Base-by-base conservation (phyloP, 768 basidiomycete species). In the Hydnum rufescens region DNA sequence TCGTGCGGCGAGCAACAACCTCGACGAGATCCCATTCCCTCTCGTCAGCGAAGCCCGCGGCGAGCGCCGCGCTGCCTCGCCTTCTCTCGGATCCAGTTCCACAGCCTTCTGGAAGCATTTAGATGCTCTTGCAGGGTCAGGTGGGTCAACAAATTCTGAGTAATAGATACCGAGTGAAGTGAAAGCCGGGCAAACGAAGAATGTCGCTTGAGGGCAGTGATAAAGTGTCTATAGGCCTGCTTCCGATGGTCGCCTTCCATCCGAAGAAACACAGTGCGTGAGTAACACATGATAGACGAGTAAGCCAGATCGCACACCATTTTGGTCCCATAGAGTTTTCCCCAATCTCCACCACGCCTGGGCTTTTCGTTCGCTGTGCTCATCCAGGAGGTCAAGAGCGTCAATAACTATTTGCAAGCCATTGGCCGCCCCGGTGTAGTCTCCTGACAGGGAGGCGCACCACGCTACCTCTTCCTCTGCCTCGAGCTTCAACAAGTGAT, bases 51-150 rank as follows among this genome's bases (percentile, higher is more conserved):
- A 96, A 96, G 2, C 85, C 82, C 58, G 82, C 77, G 0, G 88
- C 90, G 3, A 99, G 71, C 78, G 71, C 51, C 74, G 71, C 0
- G 93, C 95, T 1, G 95, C 89, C 22, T 82, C 77, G 6, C 73
- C 77, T 65, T 99, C 87, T 16, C 82, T 74, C 2, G 89, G 74
- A 66, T 97, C 93, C 3, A 97, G 76, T 64, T 97, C 95, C 59
- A 99, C 96, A 0, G 93, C 95, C 61, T 93, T 96, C 60, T 97
- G 90, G 65, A 93, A 96, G 63, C 93, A 97, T 62, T 90, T 92
- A 2, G 85, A 82, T 0, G 93, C 84, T 32, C 92, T 77, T 4
- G 75, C 74, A 23, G 77, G 78, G 64, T 97, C 92, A 0, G 80
- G 75, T 0, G 88, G 87, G 6, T 69, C 65, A 3, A 74, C 67